Evolutionary conservation across 2,329 filamentous ascomycete species (phyloP).

Genomic region (Aureobasidium sp.): DNA sequence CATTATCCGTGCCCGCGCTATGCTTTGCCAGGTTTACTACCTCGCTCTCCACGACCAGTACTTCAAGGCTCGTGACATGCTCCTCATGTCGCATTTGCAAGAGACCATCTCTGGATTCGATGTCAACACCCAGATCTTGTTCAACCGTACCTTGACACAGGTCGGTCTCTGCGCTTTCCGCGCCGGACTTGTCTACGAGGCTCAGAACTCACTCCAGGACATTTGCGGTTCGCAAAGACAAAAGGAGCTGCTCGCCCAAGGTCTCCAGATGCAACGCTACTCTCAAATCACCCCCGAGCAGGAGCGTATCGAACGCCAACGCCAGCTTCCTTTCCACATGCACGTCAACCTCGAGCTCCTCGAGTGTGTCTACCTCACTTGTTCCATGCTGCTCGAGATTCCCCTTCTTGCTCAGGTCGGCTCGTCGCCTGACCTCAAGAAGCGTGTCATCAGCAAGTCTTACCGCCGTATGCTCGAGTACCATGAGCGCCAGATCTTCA

Average conservation of each 20-base stretch:
- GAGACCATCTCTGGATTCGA: conserved; percentile 97
- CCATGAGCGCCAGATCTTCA: conserved; percentile 98
- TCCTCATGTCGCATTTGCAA: conserved; percentile 98
- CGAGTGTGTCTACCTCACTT: conserved; percentile 97
- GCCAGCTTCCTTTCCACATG: conserved; percentile 99
- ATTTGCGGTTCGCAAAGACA: conserved; percentile 96
- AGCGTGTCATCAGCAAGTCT: conserved; percentile 97
- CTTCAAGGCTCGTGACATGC: conserved; percentile 96
- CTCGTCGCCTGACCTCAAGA: conserved; percentile 93
- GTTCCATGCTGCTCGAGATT: conserved; percentile 98
- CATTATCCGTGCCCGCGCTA: conserved; percentile 90
- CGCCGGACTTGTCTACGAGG: conserved; percentile 91
- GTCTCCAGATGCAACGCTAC: conserved; percentile 96
- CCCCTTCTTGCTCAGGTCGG: conserved; percentile 94
- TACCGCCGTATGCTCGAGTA: conserved; percentile 99
- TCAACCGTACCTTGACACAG: conserved; percentile 96
- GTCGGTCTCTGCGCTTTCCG: conserved; percentile 98
- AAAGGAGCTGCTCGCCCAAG: conserved; percentile 96
- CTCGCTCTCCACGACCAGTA: conserved; percentile 95
- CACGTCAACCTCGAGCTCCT: conserved; percentile 99
- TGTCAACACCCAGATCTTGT: conserved; percentile 93
- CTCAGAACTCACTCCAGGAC: conserved; percentile 94
- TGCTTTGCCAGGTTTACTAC: conserved; percentile 99
- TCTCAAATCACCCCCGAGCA: conserved; percentile 95
- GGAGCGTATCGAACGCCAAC: conserved; percentile 92